Conservation (phyloP, 768 basidiomycete genomes). For the Kwoniella europaea region DNA sequence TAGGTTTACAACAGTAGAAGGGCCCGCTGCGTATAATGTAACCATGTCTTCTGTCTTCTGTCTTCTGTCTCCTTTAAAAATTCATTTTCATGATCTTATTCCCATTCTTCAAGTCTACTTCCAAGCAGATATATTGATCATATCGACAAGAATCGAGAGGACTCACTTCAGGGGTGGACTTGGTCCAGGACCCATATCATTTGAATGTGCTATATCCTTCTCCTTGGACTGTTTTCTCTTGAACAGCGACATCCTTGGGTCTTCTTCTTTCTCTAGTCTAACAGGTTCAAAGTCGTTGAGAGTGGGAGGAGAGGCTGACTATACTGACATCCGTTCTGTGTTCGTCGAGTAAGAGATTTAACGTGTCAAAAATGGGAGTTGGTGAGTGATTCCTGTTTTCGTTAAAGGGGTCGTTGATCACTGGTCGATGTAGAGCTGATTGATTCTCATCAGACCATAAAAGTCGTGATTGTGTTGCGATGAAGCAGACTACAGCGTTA, state of each 20-base stretch:
- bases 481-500: no score
- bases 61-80: background rate
- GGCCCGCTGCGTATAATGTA: no score
- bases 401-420: no score
- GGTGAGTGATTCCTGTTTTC: no score
- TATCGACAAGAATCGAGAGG: background rate
- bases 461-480: no score
- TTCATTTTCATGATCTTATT: background rate
- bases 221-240: conserved; percentile 54
- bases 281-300: no score
- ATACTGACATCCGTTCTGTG: background rate
- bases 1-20: background rate
- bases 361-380: no score
- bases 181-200: conserved; percentile 11
- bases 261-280: no score
- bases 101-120: background rate
- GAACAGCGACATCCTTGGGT: conserved; percentile 43
- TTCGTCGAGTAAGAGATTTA: background rate
- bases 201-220: conserved; percentile 32
- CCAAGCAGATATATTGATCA: background rate
- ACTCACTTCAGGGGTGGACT: conserved; percentile 46
- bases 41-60: no score
- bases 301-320: background rate
- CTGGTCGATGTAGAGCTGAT: no score
- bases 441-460: no score